Conservation (phyloP, 164 flowering plant genomes). For the Stephania japonica region DNA sequence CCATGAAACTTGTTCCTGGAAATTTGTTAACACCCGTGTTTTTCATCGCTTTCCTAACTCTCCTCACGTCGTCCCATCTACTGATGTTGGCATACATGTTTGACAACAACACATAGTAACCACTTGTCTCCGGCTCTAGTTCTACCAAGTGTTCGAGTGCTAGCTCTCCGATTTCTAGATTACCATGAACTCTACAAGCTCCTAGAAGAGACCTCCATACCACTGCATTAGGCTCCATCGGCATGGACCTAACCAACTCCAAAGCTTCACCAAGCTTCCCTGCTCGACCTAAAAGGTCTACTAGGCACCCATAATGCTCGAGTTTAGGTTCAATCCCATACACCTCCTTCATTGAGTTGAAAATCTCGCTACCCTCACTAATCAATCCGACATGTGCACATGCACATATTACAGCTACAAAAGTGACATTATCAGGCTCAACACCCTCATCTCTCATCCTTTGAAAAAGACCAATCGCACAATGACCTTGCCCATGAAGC, state of each 20-base stretch:
- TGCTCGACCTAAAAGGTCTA: constrained; percentile 60
- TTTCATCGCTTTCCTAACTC: constrained; percentile 38
- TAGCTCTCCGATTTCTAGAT: constrained; percentile 40
- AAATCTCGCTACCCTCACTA: constrained; percentile 35
- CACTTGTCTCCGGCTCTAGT: constrained; percentile 55
- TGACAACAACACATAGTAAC: constrained; percentile 58
- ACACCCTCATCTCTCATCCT: constrained; percentile 36
- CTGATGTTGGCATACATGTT: constrained; percentile 40
- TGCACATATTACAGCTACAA: constrained; percentile 40
- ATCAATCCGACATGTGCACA: constrained; percentile 61
- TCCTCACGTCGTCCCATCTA: constrained; percentile 38
- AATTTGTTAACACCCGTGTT: constrained; percentile 27
- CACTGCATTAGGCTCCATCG: constrained; percentile 57
- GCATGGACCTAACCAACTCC: constrained; percentile 33
- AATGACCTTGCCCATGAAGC: constrained; percentile 42
- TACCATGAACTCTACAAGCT: constrained; percentile 49
- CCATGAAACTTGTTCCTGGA: constrained; percentile 42
- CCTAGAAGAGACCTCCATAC: constrained; percentile 59
- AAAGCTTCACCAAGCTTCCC: constrained; percentile 46
- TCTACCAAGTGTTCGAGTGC: constrained; percentile 36
- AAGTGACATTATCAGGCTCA: constrained; percentile 43
- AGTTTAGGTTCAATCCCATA: constrained; percentile 45
- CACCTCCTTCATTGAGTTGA: constrained; percentile 36
- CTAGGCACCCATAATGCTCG: constrained; percentile 60
- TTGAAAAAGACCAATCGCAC: constrained; percentile 38